Evolutionary conservation across 1,284 basidiomycete species (phyloP), one percentile per base, ranked within the genome.

Genomic region (Sporisorium exsertum): DNA sequence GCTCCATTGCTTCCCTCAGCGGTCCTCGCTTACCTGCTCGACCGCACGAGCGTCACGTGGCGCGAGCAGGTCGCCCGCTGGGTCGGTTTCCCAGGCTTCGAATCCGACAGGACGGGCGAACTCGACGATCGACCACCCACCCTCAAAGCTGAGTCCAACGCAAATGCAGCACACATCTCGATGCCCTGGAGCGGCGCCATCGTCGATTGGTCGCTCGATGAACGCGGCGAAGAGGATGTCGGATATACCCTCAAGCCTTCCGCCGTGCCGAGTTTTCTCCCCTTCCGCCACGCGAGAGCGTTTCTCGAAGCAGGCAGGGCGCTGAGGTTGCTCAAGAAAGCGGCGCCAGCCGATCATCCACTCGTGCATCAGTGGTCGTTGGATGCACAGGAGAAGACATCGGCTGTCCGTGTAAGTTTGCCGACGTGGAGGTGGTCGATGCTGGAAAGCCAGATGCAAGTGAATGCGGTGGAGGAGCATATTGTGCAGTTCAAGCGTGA

Each of bases 231-330:
- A 26, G 69, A 74, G 42, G 79, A 81, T 51, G 64, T 80, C 16
- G 79, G 74, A 0, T 81, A 79, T 22, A 72, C 70, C 1, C 65
- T 80, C 20, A 74, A 74, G 27, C 79, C 78, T 9, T 67, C 68
- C 5, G 71, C 73, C 0, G 64, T 81, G 3, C 79, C 79, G 0
- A 65, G 67, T 33, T 79, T 80, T 50, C 32, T 81, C 22, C 55
- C 60, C 2, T 65, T 78, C 18, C 51, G 69, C 7, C 43, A 57
- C 26, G 79, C 79, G 1, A 60, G 79, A 35, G 63, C 74, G 2
- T 72, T 80, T 13, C 50, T 81, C 13, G 79, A 81, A 37, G 78
- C 75, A 2, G 79, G 79, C 7, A 50, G 79, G 24, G 78, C 77
- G 12, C 37, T 81, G 33, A 53, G 73, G n/a, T 37, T 80, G 53